phyloP scores from a whole-genome alignment of 306 rosid genomes.

The Clitoria ternatea region DNA sequence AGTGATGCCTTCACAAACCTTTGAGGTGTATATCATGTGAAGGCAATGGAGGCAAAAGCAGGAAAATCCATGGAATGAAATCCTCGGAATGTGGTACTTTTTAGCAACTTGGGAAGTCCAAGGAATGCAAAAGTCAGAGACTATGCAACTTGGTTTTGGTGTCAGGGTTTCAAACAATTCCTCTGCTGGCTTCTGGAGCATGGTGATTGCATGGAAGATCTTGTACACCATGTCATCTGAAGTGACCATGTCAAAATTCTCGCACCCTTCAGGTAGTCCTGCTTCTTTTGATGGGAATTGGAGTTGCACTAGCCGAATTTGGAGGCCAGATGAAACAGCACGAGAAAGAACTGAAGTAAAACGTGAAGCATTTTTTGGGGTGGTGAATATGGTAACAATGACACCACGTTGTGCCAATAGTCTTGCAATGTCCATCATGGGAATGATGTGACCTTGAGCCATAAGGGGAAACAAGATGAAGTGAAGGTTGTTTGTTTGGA shows the following conservation, averaged over 20 bases:
- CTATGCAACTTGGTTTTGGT: slow-evolving; percentile 50
- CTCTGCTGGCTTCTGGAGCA: slow-evolving; percentile 38
- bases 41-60: slow-evolving; percentile 34
- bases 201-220: slow-evolving; percentile 8
- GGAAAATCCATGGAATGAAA: slow-evolving; percentile 38
- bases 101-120: slow-evolving; percentile 47
- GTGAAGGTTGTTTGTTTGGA: slow-evolving; percentile 17
- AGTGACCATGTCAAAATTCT: slow-evolving; percentile 41
- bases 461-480: slow-evolving; percentile 30
- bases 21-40: not conserved
- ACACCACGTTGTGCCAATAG: slow-evolving; percentile 33
- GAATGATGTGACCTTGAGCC: slow-evolving; percentile 43
- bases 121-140: slow-evolving; percentile 49
- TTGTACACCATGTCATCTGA: not conserved
- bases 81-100: slow-evolving; percentile 45
- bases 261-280: slow-evolving; percentile 54
- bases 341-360: slow-evolving; percentile 28
- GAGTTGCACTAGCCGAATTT: slow-evolving; percentile 2
- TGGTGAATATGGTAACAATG: slow-evolving; percentile 38
- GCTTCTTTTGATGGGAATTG: slow-evolving; percentile 29
- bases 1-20: slow-evolving; percentile 23
- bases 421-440: slow-evolving; percentile 41
- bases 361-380: slow-evolving; percentile 38
- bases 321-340: slow-evolving; percentile 29
- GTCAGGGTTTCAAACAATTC: slow-evolving; percentile 22